Evolutionary conservation across 192 early-diverging fungal genomes (phyloP).

Genomic region (Dissophora ornata): DNA sequence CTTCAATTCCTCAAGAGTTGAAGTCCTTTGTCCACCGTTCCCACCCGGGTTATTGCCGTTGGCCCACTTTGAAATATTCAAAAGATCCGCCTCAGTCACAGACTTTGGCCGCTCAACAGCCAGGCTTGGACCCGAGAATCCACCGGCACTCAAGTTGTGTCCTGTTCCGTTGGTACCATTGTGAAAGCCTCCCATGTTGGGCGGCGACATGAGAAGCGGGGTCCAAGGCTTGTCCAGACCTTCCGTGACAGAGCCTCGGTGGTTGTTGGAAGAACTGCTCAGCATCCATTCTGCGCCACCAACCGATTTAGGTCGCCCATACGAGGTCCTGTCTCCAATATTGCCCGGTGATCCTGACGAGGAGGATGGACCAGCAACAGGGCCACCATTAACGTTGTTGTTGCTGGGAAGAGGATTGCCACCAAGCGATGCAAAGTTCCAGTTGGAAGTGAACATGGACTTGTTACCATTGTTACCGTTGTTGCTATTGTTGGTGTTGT

Average conservation of each 20-base stretch:
- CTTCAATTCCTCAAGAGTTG: conserved; percentile 43
- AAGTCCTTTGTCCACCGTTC: background rate
- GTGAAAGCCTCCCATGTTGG: conserved; percentile 46
- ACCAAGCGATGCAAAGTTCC: conserved; percentile 46
- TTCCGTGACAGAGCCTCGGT: conserved; percentile 9
- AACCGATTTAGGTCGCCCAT: conserved; percentile 59
- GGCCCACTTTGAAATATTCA: conserved; percentile 46
- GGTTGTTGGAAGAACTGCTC: conserved; percentile 15
- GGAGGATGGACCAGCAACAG: background rate
- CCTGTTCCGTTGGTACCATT: conserved; percentile 48
- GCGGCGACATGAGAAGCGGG: conserved; percentile 37
- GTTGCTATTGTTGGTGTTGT: conserved; percentile 20
- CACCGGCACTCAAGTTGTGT: conserved; percentile 30
- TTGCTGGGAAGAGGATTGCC: conserved; percentile 36
- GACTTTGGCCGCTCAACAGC: conserved; percentile 56
- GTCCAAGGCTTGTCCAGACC: conserved; percentile 47
- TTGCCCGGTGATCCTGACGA: conserved; percentile 41
- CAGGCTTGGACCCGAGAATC: conserved; percentile 31
- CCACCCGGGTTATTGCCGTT: conserved; percentile 18
- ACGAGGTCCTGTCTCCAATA: conserved; percentile 40
- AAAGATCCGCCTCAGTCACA: conserved; percentile 45
- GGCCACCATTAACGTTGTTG: background rate
- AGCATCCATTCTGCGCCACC: conserved; percentile 59
- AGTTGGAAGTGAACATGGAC: conserved; percentile 46
- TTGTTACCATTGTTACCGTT: conserved; percentile 48